phyloP scores from a whole-genome alignment of 495 filamentous ascomycete species.

The Aspergillus conjunctus region DNA sequence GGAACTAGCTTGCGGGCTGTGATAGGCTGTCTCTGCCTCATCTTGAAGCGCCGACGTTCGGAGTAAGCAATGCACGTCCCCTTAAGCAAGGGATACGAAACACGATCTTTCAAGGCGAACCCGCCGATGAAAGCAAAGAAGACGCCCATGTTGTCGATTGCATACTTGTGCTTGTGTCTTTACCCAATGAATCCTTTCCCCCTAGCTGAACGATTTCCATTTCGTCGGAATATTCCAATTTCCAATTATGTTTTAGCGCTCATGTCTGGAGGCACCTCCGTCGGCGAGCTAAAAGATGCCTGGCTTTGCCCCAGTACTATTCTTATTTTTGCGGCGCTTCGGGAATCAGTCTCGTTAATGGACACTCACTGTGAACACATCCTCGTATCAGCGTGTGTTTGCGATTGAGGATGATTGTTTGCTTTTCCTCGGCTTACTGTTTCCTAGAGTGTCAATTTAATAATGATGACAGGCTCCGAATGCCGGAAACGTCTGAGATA shows the following conservation, averaged over 20 bases:
- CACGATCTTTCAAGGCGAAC: slow-evolving; percentile 12
- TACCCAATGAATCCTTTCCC: background rate
- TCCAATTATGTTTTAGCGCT: background rate
- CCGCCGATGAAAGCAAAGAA: slow-evolving; percentile 5
- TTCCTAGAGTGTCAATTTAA: no score
- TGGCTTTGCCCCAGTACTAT: background rate
- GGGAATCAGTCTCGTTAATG: no score
- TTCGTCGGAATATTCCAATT: background rate
- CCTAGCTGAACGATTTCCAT: background rate
- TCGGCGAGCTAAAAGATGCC: background rate
- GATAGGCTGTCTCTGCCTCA: slow-evolving; percentile 1
- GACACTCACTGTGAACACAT: no score
- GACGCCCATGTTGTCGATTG: slow-evolving; percentile 13
- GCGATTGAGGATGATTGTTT: no score
- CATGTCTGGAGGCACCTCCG: background rate
- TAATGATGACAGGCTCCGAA: no score
- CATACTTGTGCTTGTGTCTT: background rate
- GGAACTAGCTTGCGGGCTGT: background rate
- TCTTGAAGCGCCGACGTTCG: slow-evolving; percentile 6
- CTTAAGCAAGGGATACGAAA: slow-evolving; percentile 22
- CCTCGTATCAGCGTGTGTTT: no score
- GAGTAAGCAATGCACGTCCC: slow-evolving; percentile 15
- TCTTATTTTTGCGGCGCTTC: background rate
- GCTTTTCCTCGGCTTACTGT: no score
- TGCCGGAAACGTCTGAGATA: no score